Evolutionary conservation across 371 early-diverging fungal genomes (phyloP), one percentile per base, ranked within the genome.

Genomic region (Capniomyces stellatus): DNA sequence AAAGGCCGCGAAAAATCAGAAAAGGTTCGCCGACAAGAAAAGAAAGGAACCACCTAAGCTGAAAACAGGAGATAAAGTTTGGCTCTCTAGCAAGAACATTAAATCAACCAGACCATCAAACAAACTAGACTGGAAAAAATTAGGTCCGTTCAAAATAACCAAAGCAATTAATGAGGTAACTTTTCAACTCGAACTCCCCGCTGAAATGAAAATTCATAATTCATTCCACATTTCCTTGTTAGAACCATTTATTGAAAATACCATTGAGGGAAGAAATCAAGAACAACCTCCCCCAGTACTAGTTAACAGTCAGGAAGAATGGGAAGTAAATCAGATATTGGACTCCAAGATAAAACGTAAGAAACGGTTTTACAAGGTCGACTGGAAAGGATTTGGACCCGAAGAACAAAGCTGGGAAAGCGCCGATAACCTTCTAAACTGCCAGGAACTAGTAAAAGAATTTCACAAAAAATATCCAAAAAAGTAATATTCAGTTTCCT

Each of bases 381-480:
- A 52, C 18, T 52, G 31, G 43, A 31, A 52, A 52, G 41, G 53
- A 52, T 52, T 10, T n/a, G 25, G 27, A 29, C 42, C 24, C 19
- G 41, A 52, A 52, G 42, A 52, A 24, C 2, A 27, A 43, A 52
- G 25, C n/a, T 52, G 53, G 53, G 19, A 61, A 59, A 43, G 69
- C 63, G 18, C n/a, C n/a, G n/a, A n/a, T n/a, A n/a, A n/a, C n/a
- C n/a, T n/a, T n/a, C n/a, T n/a, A n/a, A n/a, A n/a, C n/a, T n/a
- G n/a, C n/a, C n/a, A n/a, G n/a, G n/a, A n/a, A n/a, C n/a, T n/a
- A n/a, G n/a, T n/a, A n/a, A n/a, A n/a, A n/a, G n/a, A n/a, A n/a
- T n/a, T n/a, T n/a, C n/a, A n/a, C n/a, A n/a, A n/a, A n/a, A n/a
- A n/a, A n/a, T n/a, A n/a, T n/a, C n/a, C n/a, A n/a, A n/a, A n/a